phyloP scores from a whole-genome alignment of 371 early-diverging fungal species.

The Massospora cicadina region DNA sequence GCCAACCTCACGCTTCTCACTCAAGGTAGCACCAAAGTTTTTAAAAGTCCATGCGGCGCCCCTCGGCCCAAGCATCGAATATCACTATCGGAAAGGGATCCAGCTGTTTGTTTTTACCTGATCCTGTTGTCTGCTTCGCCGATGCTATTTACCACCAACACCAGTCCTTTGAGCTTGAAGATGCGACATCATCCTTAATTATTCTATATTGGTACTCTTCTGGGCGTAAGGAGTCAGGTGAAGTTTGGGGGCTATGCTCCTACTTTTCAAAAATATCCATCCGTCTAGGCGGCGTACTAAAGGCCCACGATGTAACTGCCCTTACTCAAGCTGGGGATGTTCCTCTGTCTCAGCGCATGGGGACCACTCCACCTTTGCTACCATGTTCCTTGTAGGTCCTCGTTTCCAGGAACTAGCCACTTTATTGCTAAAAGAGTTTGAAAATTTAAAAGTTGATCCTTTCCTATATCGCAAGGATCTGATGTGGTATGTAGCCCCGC shows the following conservation, averaged over 20 bases:
- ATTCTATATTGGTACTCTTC: background rate
- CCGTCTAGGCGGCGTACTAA: background rate
- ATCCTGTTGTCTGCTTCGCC: background rate
- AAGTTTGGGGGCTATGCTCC: background rate
- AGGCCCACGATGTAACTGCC: background rate
- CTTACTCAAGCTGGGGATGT: background rate
- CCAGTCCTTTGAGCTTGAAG: background rate
- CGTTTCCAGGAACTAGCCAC: background rate
- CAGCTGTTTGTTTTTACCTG: background rate
- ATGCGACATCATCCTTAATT: background rate
- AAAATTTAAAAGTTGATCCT: background rate
- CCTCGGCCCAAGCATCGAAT: constrained; percentile 10
- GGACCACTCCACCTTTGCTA: background rate
- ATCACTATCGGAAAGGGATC: background rate
- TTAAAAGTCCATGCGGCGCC: background rate
- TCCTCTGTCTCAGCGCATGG: background rate
- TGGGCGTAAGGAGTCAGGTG: background rate
- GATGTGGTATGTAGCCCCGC: background rate
- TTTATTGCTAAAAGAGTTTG: background rate
- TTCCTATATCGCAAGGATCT: background rate
- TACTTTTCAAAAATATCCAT: background rate
- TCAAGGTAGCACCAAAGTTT: constrained; percentile 2
- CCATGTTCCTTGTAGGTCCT: background rate
- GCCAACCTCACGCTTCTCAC: background rate
- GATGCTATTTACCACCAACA: background rate